A percentile compares a stretch with the other conserved stretches of the same genome.
Evolutionary conservation across 2,329 filamentous ascomycete genomes (phyloP).

Genomic region (Dryadomyces quercus-mongolicae): DNA sequence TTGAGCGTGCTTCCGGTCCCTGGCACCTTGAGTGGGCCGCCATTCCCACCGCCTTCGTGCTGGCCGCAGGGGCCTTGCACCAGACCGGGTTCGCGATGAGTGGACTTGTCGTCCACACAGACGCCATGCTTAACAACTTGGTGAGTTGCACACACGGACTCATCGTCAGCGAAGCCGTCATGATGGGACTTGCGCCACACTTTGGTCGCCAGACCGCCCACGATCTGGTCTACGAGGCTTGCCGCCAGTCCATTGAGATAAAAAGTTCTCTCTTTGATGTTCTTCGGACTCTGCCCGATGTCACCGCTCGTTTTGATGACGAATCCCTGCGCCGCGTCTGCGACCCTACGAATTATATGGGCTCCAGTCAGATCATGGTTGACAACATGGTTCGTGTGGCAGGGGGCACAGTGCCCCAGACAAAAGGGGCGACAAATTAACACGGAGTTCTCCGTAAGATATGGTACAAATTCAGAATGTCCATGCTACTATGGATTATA

Average conservation of each 20-base stretch:
- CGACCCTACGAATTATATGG: no score
- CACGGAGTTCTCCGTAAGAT: no score
- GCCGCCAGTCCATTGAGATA: constrained; percentile 13
- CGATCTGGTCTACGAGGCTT: constrained; percentile 43
- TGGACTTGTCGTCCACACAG: constrained; percentile 36
- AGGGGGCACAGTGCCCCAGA: no score
- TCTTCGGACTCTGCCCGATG: not conserved
- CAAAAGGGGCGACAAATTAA: no score
- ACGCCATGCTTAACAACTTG: constrained; percentile 37
- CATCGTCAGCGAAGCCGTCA: constrained; percentile 47
- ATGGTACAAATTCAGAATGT: no score
- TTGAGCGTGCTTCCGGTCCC: constrained; percentile 43
- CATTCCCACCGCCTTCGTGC: constrained; percentile 39
- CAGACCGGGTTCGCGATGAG: constrained; percentile 41
- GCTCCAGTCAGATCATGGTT: no score
- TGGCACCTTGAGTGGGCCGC: constrained; percentile 50
- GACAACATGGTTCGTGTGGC: no score
- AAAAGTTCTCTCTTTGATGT: not conserved
- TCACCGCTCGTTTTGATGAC: no score
- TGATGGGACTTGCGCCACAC: constrained; percentile 44
- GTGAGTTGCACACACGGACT: constrained; percentile 33
- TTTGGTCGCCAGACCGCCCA: constrained; percentile 40
- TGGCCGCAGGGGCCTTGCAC: constrained; percentile 36
- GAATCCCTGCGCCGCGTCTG: no score
- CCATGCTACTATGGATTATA: no score